Evolutionary conservation across 306 rosid species (phyloP).

Genomic region (Rubus idaeus): DNA sequence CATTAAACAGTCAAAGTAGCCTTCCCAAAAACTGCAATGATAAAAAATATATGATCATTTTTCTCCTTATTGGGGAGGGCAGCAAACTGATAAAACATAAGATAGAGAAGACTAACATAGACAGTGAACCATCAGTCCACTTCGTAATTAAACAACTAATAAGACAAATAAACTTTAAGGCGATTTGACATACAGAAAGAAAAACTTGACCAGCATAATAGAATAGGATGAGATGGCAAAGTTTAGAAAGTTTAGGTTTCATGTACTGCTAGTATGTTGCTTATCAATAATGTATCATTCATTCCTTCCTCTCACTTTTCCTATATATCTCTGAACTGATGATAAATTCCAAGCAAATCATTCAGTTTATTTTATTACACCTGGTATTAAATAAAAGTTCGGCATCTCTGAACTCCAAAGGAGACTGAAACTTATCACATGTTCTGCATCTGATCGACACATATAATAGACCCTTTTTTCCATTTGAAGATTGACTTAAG

Average conservation of each 20-base stretch:
- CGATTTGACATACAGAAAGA: not conserved
- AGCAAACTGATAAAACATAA: not conserved
- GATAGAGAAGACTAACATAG: not conserved
- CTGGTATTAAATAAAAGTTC: not conserved
- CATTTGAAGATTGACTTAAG: not conserved
- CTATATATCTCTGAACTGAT: not conserved
- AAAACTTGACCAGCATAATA: no score
- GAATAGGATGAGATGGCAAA: not conserved
- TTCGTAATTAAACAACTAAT: not conserved
- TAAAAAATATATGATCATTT: not conserved
- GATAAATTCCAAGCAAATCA: not conserved
- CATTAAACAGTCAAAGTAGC: conserved; percentile 92
- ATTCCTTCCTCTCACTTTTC: not conserved
- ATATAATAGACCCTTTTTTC: not conserved
- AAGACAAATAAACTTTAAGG: conserved; percentile 19
- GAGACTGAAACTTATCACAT: not conserved
- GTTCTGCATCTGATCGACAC: conserved; percentile 1
- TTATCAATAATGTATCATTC: not conserved
- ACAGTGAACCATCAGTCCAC: conserved; percentile 1
- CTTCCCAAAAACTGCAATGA: conserved; percentile 89
- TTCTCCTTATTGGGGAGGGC: not conserved
- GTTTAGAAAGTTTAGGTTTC: not conserved
- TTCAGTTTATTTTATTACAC: not conserved
- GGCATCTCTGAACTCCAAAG: not conserved
- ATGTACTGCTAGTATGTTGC: not conserved